Evolutionary conservation across 129 eudicot genomes (phyloP).

Genomic region (Apium graveolens): DNA sequence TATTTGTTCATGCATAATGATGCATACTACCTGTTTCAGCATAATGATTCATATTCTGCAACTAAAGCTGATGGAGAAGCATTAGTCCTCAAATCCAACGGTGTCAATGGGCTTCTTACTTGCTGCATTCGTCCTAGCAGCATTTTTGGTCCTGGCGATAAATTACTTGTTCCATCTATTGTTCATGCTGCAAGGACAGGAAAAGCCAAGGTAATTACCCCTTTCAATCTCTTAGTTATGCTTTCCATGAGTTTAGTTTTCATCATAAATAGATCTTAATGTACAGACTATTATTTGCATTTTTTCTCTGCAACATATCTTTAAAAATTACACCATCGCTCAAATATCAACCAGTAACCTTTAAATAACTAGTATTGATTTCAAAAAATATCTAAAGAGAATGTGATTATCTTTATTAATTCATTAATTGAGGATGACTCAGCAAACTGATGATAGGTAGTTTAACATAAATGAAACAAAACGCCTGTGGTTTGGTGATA

Average conservation of each 20-base stretch:
- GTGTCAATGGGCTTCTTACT: conserved; percentile 80
- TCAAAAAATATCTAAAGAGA: not conserved
- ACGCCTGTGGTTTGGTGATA: not conserved
- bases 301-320: not conserved
- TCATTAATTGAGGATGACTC: not conserved
- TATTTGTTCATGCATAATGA: not conserved
- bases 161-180: conserved; percentile 69
- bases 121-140: conserved; percentile 94
- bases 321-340: not conserved
- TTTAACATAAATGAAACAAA: not conserved
- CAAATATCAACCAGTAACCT: not conserved
- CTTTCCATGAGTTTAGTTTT: not conserved
- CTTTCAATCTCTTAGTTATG: not conserved
- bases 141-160: conserved; percentile 96
- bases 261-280: not conserved
- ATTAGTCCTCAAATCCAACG: conserved; percentile 73
- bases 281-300: not conserved
- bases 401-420: not conserved
- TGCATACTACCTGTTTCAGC: conserved; percentile 38
- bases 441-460: not conserved
- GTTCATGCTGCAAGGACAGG: conserved; percentile 82
- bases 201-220: conserved; percentile 47
- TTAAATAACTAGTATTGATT: not conserved
- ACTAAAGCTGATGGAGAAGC: conserved; percentile 99
- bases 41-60: conserved; percentile 75